A percentile compares a stretch with the other conserved stretches of the same genome.
These are phyloP conservation scores for Rhytidiadelphus loreus DNA, from an alignment of 225 moss, liverwort and hornwort species.

Conservation along the genomic window DNA sequence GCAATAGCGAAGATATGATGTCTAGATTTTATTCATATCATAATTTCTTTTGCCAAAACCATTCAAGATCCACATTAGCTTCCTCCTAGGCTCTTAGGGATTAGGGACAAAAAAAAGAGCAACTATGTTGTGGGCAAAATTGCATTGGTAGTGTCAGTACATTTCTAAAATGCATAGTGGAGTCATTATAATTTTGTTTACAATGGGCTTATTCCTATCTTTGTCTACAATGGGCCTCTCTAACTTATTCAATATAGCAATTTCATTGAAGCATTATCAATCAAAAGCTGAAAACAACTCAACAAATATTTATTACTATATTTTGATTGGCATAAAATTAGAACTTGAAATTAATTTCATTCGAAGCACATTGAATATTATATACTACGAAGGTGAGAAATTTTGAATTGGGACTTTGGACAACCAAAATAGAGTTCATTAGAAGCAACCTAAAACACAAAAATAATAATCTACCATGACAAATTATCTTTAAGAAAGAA, in stretches of 20 bases:
- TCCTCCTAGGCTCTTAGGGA: no score
- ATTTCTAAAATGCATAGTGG: no score
- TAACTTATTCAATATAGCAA: neutral
- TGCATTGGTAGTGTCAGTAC: no score
- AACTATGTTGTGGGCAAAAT: neutral
- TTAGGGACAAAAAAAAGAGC: neutral
- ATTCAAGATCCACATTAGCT: no score
- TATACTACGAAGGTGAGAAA: accelerated
- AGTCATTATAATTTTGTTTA: neutral
- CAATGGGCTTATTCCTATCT: neutral
- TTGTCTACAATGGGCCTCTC: neutral
- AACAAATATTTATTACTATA: neutral
- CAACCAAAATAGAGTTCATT: no score
- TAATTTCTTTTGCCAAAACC: no score
- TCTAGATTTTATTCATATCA: no score
- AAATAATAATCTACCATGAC: no score
- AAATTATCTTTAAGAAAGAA: neutral
- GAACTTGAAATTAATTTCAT: neutral
- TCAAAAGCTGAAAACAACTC: neutral
- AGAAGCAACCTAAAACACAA: no score
- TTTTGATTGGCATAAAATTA: neutral
- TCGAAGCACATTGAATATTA: neutral
- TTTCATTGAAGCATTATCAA: neutral
- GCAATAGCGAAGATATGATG: no score
- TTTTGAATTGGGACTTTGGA: no score